Conservation (phyloP, 768 basidiomycete genomes). For the Suillus subaureus region DNA sequence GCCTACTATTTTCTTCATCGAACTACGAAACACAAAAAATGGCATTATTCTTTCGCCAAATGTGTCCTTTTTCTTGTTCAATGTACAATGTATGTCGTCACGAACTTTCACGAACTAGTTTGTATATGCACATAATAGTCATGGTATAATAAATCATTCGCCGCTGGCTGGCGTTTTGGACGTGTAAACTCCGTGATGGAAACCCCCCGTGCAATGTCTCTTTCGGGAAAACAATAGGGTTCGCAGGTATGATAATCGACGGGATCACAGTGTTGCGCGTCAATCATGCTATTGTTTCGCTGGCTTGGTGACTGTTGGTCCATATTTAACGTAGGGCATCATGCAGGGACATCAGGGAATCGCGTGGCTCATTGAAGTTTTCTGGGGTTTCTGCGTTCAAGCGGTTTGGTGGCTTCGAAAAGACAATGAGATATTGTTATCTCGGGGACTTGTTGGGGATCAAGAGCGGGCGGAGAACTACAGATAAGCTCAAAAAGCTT, state of each 20-base stretch:
- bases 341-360: background rate
- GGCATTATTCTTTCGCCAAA: background rate
- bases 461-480: background rate
- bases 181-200: slow-evolving; percentile 1
- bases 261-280: background rate
- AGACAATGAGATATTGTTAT: slow-evolving; percentile 1
- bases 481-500: background rate
- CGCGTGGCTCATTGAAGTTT: background rate
- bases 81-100: background rate
- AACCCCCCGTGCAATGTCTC: background rate
- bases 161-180: background rate
- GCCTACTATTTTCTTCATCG: background rate
- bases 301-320: slow-evolving; percentile 1
- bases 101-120: background rate
- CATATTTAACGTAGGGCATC: background rate
- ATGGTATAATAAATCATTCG: background rate
- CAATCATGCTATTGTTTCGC: background rate
- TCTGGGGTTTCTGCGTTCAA: background rate
- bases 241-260: background rate
- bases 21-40: background rate
- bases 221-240: background rate
- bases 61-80: background rate
- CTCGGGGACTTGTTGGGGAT: background rate
- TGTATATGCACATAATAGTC: background rate
- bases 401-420: background rate